These are phyloP conservation scores for Aspergillus clavatus DNA, from an alignment of 2,329 filamentous ascomycete genomes.

Conservation along the genomic window DNA sequence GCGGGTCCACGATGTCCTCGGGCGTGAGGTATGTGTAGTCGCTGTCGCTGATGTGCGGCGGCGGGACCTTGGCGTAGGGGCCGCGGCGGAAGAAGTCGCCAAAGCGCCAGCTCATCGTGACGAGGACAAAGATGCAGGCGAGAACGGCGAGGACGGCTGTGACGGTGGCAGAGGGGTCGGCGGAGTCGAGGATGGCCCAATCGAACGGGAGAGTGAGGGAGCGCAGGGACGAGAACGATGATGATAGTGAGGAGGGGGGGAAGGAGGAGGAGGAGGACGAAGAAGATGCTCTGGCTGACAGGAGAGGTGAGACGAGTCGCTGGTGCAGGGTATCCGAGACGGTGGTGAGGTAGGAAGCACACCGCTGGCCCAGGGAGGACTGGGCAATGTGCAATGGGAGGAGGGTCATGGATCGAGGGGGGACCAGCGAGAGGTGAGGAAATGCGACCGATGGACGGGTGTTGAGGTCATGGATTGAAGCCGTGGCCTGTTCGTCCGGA, in stretches of 20 bases:
- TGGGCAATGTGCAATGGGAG: slow-evolving; percentile 34
- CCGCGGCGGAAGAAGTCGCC: slow-evolving; percentile 31
- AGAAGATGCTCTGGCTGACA: slow-evolving; percentile 19
- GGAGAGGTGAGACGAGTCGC: slow-evolving; percentile 24
- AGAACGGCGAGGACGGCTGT: slow-evolving; percentile 25
- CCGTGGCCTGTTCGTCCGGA: slow-evolving; percentile 7
- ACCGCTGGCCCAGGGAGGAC: slow-evolving; percentile 39
- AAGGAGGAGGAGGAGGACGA: no score
- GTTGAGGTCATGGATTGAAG: slow-evolving; percentile 17
- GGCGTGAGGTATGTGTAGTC: slow-evolving; percentile 39
- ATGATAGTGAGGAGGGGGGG: no score
- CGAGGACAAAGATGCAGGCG: slow-evolving; percentile 24
- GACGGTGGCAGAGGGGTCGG: slow-evolving; percentile 12
- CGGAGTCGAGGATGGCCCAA: slow-evolving; percentile 6
- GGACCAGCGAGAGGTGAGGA: slow-evolving; percentile 2
- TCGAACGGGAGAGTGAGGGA: slow-evolving; percentile 20
- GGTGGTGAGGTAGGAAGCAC: slow-evolving; percentile 36
- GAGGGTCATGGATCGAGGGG: slow-evolving; percentile 34
- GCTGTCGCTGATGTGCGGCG: slow-evolving; percentile 34
- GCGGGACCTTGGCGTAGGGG: slow-evolving; percentile 23
- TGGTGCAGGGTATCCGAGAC: slow-evolving; percentile 31
- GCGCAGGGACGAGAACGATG: slow-evolving; percentile 18
- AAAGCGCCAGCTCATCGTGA: slow-evolving; percentile 35
- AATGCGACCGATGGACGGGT: slow-evolving; percentile 1
- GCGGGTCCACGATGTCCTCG: slow-evolving; percentile 30